These are phyloP conservation scores for Thraustotheca clavata DNA, from an alignment of 352 stramenopile genomes.

Conservation along the genomic window DNA sequence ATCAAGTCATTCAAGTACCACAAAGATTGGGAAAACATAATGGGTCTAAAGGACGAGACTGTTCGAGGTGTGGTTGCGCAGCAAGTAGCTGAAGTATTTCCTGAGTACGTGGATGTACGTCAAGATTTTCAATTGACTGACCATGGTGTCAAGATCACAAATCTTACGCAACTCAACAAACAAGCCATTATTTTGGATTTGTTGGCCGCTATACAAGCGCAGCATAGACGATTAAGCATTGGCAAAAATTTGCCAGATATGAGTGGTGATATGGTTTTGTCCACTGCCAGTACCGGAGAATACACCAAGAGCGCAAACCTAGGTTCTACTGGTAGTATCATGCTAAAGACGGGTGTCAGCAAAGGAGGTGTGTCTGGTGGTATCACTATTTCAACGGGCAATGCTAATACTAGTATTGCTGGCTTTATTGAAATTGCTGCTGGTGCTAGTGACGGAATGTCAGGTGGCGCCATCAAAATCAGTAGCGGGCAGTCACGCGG, in stretches of 20 bases:
- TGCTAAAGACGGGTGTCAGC: not conserved
- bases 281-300: slow-evolving; percentile 23
- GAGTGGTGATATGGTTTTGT: slow-evolving; percentile 32
- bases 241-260: slow-evolving; percentile 24
- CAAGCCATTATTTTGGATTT: slow-evolving; percentile 77
- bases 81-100: slow-evolving; percentile 66
- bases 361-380: not conserved
- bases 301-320: not conserved
- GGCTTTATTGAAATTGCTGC: not conserved
- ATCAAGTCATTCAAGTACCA: slow-evolving; percentile 65
- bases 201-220: slow-evolving; percentile 67
- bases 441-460: not conserved
- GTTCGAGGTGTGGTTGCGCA: slow-evolving; percentile 79
- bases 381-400: slow-evolving; percentile 8
- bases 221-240: slow-evolving; percentile 35
- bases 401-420: not conserved
- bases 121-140: slow-evolving; percentile 56
- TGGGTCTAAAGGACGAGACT: slow-evolving; percentile 24
- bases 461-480: not conserved
- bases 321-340: not conserved
- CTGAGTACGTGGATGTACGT: slow-evolving; percentile 74
- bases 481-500: not conserved
- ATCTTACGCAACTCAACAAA: slow-evolving; percentile 89
- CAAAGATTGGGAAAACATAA: slow-evolving; percentile 60
- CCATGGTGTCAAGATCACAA: slow-evolving; percentile 54